Evolutionary conservation across 768 basidiomycete species (phyloP).

Genomic region (Multifurca ochricompacta): DNA sequence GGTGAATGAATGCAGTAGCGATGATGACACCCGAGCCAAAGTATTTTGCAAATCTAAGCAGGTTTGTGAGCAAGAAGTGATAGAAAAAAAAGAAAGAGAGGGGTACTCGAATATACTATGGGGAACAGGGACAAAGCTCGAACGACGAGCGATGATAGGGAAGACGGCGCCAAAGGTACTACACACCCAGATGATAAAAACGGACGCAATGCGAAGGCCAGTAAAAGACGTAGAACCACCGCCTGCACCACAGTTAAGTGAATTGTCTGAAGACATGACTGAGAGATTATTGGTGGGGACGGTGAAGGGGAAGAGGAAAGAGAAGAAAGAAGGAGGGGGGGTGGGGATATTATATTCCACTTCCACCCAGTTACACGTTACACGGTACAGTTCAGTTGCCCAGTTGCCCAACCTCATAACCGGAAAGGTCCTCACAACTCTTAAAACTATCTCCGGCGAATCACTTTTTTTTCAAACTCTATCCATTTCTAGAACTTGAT

Average conservation of each 20-base stretch:
- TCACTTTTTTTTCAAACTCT: too few species aligned
- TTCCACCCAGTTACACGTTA: too few species aligned
- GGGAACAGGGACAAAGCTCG: conserved; percentile 48
- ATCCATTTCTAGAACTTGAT: too few species aligned
- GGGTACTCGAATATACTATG: conserved; percentile 57
- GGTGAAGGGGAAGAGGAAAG: neutral
- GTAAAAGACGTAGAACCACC: conserved; percentile 43
- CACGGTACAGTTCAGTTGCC: too few species aligned
- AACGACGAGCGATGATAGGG: conserved; percentile 55
- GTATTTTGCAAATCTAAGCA: conserved; percentile 17
- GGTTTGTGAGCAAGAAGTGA: neutral
- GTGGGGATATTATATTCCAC: too few species aligned
- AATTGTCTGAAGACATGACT: neutral
- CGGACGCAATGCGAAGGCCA: conserved; percentile 55
- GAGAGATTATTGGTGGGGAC: too few species aligned
- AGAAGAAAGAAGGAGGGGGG: neutral
- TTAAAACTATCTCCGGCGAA: neutral
- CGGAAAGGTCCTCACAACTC: conserved; percentile 1
- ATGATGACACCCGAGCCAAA: conserved; percentile 17
- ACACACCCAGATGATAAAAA: conserved; percentile 65
- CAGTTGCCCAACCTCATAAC: too few species aligned
- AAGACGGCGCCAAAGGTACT: conserved; percentile 59
- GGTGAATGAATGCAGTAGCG: conserved; percentile 14
- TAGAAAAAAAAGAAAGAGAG: neutral
- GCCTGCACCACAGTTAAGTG: conserved; percentile 39